phyloP scores from a whole-genome alignment of 2,329 filamentous ascomycete genomes.

The Chaetomium globosum region DNA sequence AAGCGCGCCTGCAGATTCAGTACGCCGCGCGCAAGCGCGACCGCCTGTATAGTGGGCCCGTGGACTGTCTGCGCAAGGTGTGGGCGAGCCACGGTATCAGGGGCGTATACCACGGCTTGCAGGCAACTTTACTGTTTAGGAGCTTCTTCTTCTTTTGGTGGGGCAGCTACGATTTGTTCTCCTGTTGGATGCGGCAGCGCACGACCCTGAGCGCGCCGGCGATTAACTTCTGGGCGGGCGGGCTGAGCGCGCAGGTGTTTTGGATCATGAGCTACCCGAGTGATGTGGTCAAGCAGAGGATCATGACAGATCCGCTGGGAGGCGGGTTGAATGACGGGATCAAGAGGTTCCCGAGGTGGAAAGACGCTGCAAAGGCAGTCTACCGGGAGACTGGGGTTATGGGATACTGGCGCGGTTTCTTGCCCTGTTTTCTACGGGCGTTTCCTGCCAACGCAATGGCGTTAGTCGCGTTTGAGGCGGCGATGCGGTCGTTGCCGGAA shows the following conservation, averaged over 20 bases:
- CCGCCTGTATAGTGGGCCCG: conserved; percentile 79
- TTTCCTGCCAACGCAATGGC: conserved; percentile 97
- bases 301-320: conserved; percentile 93
- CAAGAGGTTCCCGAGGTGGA: conserved; percentile 73
- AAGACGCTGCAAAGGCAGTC: conserved; percentile 74
- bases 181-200: conserved; percentile 64
- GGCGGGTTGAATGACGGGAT: conserved; percentile 67
- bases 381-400: conserved; percentile 73
- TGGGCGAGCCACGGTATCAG: conserved; percentile 70
- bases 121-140: conserved; percentile 83
- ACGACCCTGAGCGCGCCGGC: conserved; percentile 74
- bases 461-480: conserved; percentile 87
- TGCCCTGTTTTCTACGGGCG: conserved; percentile 89
- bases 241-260: conserved; percentile 88
- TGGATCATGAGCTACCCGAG: conserved; percentile 91
- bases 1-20: conserved; percentile 90
- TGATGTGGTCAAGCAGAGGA: conserved; percentile 91
- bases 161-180: conserved; percentile 89
- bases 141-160: conserved; percentile 98
- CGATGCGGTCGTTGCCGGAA: conserved; percentile 69
- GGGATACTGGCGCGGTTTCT: conserved; percentile 90
- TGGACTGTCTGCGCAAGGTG: conserved; percentile 79
- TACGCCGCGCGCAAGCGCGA: conserved; percentile 79
- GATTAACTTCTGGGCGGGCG: conserved; percentile 97
- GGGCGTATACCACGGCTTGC: conserved; percentile 84